Base-by-base conservation (phyloP, 805 yeast species). In the Kregervanrija delftensis region DNA sequence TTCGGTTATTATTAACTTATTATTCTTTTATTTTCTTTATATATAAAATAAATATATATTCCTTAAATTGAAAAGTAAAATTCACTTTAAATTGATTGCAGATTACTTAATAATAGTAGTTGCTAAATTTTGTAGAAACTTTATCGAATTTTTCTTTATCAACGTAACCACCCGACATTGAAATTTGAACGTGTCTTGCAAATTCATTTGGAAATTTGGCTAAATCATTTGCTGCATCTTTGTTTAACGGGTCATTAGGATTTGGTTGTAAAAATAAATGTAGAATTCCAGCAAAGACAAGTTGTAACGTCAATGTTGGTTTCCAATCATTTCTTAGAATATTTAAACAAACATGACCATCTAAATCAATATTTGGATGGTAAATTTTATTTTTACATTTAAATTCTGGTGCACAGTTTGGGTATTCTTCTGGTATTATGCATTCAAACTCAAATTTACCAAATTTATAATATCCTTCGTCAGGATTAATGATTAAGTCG, bases 281-380 rank as follows among this genome's bases (percentile, higher is more conserved):
- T 56, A 89, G 77, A 43, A 91, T 71, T 0, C 99, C 98, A 35
- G 90, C 81, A 45, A 90, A 72, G 8, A 91, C 81, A 5, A 90
- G 73, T 59, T 85, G 87, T 57, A 91, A 67, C 47, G 84, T 86
- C 52, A 91, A 69, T 0, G 89, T 96, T 0, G 99, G 98, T 30
- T 89, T 81, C 99, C 99, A 91, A 61, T 91, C 98, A 61, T 90
- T 96, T 53, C 98, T 71, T 47, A 91, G 69, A 33, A 91, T 90
- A 59, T 91, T 91, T 48, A 91, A 72, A 59, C 99, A 91, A 5
- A 91, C 86, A 58, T 89, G 91, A 0, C 98, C 98, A 37, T 86
- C 83, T 15, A 78, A 60, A 60, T 91, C 96, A 51, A 91, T 91
- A 58, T 91, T 91, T 11, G 99, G 99, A 60, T 91, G 99, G 65